Conservation (phyloP, 192 early-diverging fungal genomes). For the Spinellus fusiger region DNA sequence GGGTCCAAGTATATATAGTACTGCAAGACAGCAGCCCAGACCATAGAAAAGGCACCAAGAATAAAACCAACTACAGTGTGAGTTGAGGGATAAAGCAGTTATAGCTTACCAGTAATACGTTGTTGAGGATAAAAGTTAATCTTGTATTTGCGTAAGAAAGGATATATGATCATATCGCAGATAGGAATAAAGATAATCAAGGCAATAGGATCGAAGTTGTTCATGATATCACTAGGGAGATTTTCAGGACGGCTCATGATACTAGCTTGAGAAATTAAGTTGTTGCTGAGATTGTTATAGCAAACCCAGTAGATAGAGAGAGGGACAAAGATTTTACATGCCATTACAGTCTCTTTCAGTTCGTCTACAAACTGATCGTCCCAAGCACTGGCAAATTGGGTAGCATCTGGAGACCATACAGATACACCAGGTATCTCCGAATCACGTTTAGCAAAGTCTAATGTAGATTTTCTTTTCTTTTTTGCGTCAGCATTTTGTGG, state of each 20-base stretch:
- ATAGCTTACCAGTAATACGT: constrained; percentile 46
- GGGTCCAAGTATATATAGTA: constrained; percentile 51
- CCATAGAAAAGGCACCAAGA: constrained; percentile 48
- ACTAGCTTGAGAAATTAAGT: constrained; percentile 55
- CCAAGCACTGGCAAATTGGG: constrained; percentile 28
- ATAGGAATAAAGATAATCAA: constrained; percentile 53
- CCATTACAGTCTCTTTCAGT: constrained; percentile 44
- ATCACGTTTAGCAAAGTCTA: constrained; percentile 53
- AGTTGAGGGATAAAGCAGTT: not conserved
- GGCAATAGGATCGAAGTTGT: constrained; percentile 51
- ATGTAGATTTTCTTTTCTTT: constrained; percentile 16
- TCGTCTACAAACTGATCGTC: constrained; percentile 55
- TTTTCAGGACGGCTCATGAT: constrained; percentile 39
- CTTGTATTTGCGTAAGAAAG: constrained; percentile 44
- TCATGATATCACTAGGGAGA: constrained; percentile 59
- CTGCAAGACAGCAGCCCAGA: constrained; percentile 54
- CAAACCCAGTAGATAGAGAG: constrained; percentile 59
- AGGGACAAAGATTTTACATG: constrained; percentile 57
- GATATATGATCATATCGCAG: constrained; percentile 49
- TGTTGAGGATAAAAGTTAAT: constrained; percentile 43
- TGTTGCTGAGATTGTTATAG: constrained; percentile 57
- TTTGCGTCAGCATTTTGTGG: constrained; percentile 21
- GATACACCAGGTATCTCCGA: not conserved
- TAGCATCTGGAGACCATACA: constrained; percentile 7
- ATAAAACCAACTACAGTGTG: constrained; percentile 41